Conservation (phyloP, 306 rosid species). For the Coriaria nepalensis region DNA sequence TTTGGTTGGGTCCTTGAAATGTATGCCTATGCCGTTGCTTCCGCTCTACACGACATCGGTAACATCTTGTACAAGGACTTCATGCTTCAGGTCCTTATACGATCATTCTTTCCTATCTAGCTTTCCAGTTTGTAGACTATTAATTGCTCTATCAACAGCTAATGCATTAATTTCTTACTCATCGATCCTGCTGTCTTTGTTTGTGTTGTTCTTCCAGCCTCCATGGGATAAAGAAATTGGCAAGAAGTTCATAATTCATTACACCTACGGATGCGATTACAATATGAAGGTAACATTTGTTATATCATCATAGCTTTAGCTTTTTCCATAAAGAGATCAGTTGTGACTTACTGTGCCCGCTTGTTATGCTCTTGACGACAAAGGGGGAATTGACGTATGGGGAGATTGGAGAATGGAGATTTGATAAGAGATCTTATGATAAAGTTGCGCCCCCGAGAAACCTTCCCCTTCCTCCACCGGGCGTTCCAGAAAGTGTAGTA, state of each 20-base stretch:
- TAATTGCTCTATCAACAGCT: constrained; percentile 4
- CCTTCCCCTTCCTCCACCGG: constrained; percentile 75
- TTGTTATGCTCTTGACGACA: constrained; percentile 7
- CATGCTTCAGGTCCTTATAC: constrained; percentile 86
- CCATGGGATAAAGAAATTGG: constrained; percentile 84
- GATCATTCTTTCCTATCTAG: constrained; percentile 6
- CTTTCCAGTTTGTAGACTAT: neutral
- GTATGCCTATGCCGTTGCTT: constrained; percentile 94
- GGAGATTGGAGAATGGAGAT: constrained; percentile 98
- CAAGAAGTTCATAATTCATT: constrained; percentile 68
- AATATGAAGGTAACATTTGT: constrained; percentile 52
- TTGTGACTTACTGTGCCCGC: neutral
- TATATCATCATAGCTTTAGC: neutral
- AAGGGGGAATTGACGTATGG: constrained; percentile 91
- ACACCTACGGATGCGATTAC: constrained; percentile 92
- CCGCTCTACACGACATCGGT: constrained; percentile 72
- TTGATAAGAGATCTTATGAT: constrained; percentile 71
- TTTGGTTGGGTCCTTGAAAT: constrained; percentile 99
- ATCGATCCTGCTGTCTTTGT: constrained; percentile 14
- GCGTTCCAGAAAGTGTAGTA: constrained; percentile 97
- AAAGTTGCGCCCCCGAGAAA: constrained; percentile 49
- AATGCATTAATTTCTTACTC: constrained; percentile 1
- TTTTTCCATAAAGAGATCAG: too few species aligned
- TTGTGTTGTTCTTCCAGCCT: constrained; percentile 41
- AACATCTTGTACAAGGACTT: constrained; percentile 83